Percentiles rank a stretch among this genome's conserved stretches.
These are phyloP conservation scores for Salix dunnii DNA, from an alignment of 345 rosid species.

Conservation along the genomic window DNA sequence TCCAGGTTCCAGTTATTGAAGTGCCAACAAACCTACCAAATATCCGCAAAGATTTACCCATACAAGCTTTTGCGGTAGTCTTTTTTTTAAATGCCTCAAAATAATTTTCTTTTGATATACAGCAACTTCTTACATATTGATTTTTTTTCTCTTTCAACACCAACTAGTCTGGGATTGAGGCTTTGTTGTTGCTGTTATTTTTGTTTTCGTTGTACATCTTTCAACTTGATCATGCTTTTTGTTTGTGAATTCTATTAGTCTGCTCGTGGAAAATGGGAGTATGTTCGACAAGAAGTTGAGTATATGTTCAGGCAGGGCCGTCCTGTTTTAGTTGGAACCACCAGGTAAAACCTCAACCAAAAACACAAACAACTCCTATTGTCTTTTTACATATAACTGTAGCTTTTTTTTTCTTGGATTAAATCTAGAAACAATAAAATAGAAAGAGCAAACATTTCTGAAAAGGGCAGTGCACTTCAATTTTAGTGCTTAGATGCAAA, in stretches of 20 bases:
- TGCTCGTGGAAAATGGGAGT: constrained; percentile 90
- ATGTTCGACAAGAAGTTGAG: constrained; percentile 82
- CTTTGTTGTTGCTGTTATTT: background rate
- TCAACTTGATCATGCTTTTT: constrained; percentile 13
- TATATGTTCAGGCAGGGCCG: constrained; percentile 90
- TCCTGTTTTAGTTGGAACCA: constrained; percentile 95
- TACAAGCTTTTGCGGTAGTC: constrained; percentile 87
- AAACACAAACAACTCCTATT: constrained; percentile 2
- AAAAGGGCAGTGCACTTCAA: too few relatives aligned
- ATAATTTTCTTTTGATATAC: background rate
- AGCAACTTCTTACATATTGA: background rate
- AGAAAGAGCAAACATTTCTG: too few relatives aligned
- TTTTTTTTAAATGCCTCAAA: background rate
- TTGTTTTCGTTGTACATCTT: background rate
- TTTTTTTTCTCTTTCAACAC: background rate
- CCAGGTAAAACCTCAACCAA: constrained; percentile 53
- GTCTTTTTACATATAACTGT: background rate
- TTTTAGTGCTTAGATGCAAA: background rate
- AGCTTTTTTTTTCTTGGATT: too few relatives aligned
- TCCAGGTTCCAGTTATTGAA: constrained; percentile 85
- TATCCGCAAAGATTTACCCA: constrained; percentile 84
- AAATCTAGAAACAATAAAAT: too few relatives aligned
- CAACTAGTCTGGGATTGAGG: too few relatives aligned
- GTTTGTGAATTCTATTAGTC: constrained; percentile 43
- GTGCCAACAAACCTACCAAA: constrained; percentile 91